Base-by-base conservation (phyloP, 2,329 filamentous ascomycete genomes). In the Fusarium globosum region DNA sequence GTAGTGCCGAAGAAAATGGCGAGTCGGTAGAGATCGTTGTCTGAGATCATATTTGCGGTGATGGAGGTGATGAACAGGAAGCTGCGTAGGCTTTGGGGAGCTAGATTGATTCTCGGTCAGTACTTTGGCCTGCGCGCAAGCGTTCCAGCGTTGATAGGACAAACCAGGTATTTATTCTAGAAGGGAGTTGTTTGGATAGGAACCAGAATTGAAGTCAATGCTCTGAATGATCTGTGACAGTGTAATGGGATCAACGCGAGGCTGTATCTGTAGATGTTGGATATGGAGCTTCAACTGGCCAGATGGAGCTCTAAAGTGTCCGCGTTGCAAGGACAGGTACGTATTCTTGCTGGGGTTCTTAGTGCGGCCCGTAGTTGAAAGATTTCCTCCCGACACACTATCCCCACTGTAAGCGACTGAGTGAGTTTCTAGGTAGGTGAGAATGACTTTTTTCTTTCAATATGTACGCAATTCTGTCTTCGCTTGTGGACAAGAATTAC, bases 1-100 rank as follows among this genome's bases (percentile, higher is more conserved):
- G 92, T 89, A 62, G 91, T 93, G 85, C 96, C 96, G 68, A 99
- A 93, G 82, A 98, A 96, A 82, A 98, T 91, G 82, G 96, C 95
- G 36, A 99, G 90, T 72, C 89, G 89, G 88, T 98, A 98, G 79
- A 99, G 92, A 75, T 96, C 92, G 82, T 89, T 86, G 90, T 99
- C 96, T 82, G 95, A 93, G 82, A 99, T 98, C 96, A 99, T 99
- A 55, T 79, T 93, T 86, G 79, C 68, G 69, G 49, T 58, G 43
- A 61, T 51, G 62, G 55, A 58, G 60, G 41, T 33, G 23, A 58
- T 60, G 55, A 39, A 42, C 36, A 51, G 63, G 52, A 42, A 61
- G 65, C 26, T 46, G 49, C 43, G 48, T 65, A 53, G 43, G 21
- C 36, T 55, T 42, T 43, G 58, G 43, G 48, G 26, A 60, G 52